Percentiles rank a stretch among this genome's conserved stretches.
Evolutionary conservation across 768 basidiomycete species (phyloP).

Genomic region (Trametes cinnabarina): DNA sequence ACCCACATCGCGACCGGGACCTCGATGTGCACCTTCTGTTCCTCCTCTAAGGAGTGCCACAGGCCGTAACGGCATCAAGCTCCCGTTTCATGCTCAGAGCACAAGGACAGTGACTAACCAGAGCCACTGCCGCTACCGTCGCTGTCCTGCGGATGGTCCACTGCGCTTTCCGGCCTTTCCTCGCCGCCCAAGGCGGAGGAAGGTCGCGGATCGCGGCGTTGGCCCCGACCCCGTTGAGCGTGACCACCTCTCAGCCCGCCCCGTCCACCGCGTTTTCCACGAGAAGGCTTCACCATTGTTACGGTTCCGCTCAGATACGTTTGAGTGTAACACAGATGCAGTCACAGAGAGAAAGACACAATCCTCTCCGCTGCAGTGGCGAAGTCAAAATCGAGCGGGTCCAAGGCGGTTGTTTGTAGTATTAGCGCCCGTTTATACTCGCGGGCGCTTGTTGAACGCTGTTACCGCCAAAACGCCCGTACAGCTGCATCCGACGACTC

Average conservation of each 20-base stretch:
- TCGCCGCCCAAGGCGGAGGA: slow-evolving; percentile 28
- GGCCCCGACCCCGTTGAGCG: slow-evolving; percentile 13
- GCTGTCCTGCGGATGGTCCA: slow-evolving; percentile 45
- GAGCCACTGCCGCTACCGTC: slow-evolving; percentile 34
- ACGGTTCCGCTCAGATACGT: not conserved
- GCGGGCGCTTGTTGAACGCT: no score
- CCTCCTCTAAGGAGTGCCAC: slow-evolving; percentile 9
- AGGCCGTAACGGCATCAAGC: not conserved
- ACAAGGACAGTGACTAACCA: slow-evolving; percentile 2
- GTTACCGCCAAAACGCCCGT: no score
- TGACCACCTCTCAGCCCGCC: slow-evolving; percentile 11
- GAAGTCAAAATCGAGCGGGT: not conserved
- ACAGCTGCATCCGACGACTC: no score
- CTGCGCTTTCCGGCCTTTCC: slow-evolving; percentile 56
- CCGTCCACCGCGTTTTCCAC: slow-evolving; percentile 13
- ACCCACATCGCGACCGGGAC: slow-evolving; percentile 98
- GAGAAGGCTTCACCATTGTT: slow-evolving; percentile 2
- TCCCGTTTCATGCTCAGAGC: not conserved
- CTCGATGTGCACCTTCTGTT: slow-evolving; percentile 26
- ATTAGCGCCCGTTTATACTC: no score
- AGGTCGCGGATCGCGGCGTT: slow-evolving; percentile 17
- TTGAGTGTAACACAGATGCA: not conserved
- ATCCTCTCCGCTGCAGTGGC: no score
- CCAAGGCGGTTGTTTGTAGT: no score
- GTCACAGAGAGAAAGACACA: not conserved